These are phyloP conservation scores for Lizonia empirigonia DNA, from an alignment of 2,329 filamentous ascomycete genomes.

Conservation along the genomic window DNA sequence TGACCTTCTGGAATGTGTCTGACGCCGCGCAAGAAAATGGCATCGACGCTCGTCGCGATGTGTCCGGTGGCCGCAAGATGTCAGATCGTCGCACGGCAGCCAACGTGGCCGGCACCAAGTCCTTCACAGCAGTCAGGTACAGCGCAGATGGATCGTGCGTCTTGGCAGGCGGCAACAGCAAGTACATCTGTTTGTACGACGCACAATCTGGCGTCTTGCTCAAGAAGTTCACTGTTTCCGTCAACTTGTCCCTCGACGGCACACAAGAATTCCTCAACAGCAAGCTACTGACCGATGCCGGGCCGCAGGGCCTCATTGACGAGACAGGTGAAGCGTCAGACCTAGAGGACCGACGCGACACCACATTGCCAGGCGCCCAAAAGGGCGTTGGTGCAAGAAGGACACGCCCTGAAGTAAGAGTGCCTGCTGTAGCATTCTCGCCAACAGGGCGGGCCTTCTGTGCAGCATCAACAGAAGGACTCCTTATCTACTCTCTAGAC, in stretches of 20 bases:
- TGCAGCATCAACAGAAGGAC: conserved; percentile 90
- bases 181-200: conserved; percentile 98
- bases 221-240: conserved; percentile 93
- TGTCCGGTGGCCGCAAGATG: conserved; percentile 88
- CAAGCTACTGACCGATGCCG: conserved; percentile 86
- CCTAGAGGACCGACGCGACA: conserved; percentile 81
- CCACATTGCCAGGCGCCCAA: conserved; percentile 80
- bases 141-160: conserved; percentile 91
- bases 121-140: conserved; percentile 85
- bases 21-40: conserved; percentile 86
- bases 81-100: conserved; percentile 89
- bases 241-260: conserved; percentile 92
- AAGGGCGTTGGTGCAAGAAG: conserved; percentile 85
- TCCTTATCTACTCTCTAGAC: conserved; percentile 92
- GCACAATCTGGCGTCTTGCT: conserved; percentile 87
- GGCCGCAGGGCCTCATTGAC: conserved; percentile 82
- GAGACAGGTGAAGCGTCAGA: conserved; percentile 88
- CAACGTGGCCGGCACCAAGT: conserved; percentile 87
- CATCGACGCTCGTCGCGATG: conserved; percentile 87
- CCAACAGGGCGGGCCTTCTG: conserved; percentile 91
- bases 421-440: conserved; percentile 83
- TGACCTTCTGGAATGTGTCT: conserved; percentile 92
- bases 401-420: conserved; percentile 79
- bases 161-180: conserved; percentile 92
- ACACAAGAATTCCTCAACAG: conserved; percentile 98